A percentile compares a stretch with the other conserved stretches of the same genome.
These are phyloP conservation scores for Gnomoniopsis smithogilvyi DNA, from an alignment of 2,329 filamentous ascomycete genomes.

Conservation along the genomic window DNA sequence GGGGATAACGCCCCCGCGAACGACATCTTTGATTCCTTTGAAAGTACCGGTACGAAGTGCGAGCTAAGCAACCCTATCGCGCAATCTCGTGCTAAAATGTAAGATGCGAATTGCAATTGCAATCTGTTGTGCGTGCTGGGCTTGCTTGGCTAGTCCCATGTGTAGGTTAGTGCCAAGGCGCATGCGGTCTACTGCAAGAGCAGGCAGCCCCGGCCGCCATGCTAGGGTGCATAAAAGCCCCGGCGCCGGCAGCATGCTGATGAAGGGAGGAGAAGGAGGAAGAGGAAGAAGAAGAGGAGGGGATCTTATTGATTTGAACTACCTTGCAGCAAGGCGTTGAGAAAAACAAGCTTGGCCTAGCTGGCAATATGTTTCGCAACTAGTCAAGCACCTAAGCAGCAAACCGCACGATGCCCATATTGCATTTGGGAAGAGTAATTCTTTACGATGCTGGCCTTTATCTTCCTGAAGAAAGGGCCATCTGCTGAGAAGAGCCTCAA, in stretches of 20 bases:
- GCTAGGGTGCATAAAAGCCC: not conserved
- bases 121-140: conserved; percentile 1
- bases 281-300: not conserved
- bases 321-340: too few species aligned
- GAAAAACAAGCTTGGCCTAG: too few species aligned
- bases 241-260: conserved; percentile 5
- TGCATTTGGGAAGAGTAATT: too few species aligned
- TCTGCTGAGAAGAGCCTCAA: too few species aligned
- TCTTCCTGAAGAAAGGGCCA: too few species aligned
- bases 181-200: conserved; percentile 12
- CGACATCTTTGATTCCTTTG: not conserved
- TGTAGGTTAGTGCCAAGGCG: not conserved
- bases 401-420: too few species aligned
- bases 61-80: not conserved
- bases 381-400: too few species aligned
- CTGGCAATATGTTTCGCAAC: too few species aligned
- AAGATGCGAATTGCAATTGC: not conserved
- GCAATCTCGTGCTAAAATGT: not conserved
- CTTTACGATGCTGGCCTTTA: too few species aligned
- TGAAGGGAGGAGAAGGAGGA: not conserved
- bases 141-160: not conserved
- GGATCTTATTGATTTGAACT: too few species aligned
- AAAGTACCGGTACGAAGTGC: conserved; percentile 9
- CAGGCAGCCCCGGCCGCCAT: not conserved
- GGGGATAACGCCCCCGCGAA: not conserved